phyloP scores from a whole-genome alignment of 768 basidiomycete species.

The Leccinum pellstonianum region DNA sequence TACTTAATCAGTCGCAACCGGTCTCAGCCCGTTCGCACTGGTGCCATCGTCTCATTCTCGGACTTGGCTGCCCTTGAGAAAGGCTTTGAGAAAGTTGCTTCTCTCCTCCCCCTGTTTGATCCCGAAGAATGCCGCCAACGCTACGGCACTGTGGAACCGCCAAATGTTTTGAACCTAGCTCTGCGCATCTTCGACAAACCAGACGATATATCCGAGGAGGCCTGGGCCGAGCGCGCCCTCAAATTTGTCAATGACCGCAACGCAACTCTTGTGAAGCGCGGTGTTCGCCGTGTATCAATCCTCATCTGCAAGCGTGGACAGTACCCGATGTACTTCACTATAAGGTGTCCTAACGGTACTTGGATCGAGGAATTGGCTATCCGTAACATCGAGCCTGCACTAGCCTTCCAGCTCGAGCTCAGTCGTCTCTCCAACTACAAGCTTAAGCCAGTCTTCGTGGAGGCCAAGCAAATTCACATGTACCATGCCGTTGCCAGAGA shows the following conservation, averaged over 20 bases:
- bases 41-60: slow-evolving; percentile 90
- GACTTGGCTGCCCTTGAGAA: slow-evolving; percentile 62
- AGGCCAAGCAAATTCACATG: slow-evolving; percentile 97
- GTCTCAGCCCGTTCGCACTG: slow-evolving; percentile 85
- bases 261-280: slow-evolving; percentile 62
- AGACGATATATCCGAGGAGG: slow-evolving; percentile 74
- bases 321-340: slow-evolving; percentile 93
- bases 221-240: slow-evolving; percentile 72
- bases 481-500: slow-evolving; percentile 94
- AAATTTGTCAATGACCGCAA: slow-evolving; percentile 70
- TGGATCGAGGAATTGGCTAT: slow-evolving; percentile 97
- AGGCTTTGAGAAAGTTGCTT: slow-evolving; percentile 75
- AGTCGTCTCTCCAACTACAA: slow-evolving; percentile 96
- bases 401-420: slow-evolving; percentile 97
- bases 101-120: slow-evolving; percentile 74
- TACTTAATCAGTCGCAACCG: slow-evolving; percentile 88
- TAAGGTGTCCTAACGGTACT: slow-evolving; percentile 65
- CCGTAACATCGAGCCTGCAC: slow-evolving; percentile 96
- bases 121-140: slow-evolving; percentile 68
- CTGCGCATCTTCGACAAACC: slow-evolving; percentile 82
- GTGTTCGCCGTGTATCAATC: slow-evolving; percentile 90
- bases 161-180: slow-evolving; percentile 93
- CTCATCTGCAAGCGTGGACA: slow-evolving; percentile 87
- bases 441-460: slow-evolving; percentile 92
- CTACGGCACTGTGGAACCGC: slow-evolving; percentile 73